Evolutionary conservation across 2,329 filamentous ascomycete genomes (phyloP).

Genomic region (Cladosporium sp.): DNA sequence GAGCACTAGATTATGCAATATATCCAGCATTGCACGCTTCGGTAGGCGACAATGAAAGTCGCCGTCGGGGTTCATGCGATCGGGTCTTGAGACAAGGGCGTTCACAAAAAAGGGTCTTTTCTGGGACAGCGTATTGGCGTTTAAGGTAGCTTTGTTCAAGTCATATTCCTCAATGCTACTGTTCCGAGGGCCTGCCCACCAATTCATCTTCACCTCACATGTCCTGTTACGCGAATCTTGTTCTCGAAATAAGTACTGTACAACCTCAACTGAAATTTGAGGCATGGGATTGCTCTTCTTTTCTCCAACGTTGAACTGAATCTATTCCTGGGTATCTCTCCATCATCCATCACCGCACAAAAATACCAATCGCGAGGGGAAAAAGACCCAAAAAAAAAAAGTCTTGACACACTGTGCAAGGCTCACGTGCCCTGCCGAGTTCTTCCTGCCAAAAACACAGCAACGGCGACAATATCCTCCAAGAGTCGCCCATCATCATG

Average conservation of each 20-base stretch:
- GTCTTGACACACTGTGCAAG: too few species aligned
- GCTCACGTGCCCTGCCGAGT: neutral
- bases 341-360: neutral
- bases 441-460: neutral
- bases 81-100: slow-evolving; percentile 6
- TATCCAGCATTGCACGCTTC: slow-evolving; percentile 7
- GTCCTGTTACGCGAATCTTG: too few species aligned
- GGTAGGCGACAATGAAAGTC: slow-evolving; percentile 11
- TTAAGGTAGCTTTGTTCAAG: slow-evolving; percentile 13
- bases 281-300: too few species aligned
- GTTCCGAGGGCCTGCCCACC: slow-evolving; percentile 12
- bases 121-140: slow-evolving; percentile 12
- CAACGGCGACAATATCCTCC: neutral
- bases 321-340: slow-evolving; percentile 13
- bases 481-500: neutral
- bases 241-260: too few species aligned
- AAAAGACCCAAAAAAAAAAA: neutral
- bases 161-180: slow-evolving; percentile 13
- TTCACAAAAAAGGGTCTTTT: slow-evolving; percentile 1
- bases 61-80: slow-evolving; percentile 1
- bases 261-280: too few species aligned
- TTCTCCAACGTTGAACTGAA: slow-evolving; percentile 7
- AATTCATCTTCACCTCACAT: neutral
- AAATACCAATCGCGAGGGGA: neutral
- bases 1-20: slow-evolving; percentile 66